Base-by-base conservation (phyloP, 2,329 filamentous ascomycete species). In the Fusarium sp. region DNA sequence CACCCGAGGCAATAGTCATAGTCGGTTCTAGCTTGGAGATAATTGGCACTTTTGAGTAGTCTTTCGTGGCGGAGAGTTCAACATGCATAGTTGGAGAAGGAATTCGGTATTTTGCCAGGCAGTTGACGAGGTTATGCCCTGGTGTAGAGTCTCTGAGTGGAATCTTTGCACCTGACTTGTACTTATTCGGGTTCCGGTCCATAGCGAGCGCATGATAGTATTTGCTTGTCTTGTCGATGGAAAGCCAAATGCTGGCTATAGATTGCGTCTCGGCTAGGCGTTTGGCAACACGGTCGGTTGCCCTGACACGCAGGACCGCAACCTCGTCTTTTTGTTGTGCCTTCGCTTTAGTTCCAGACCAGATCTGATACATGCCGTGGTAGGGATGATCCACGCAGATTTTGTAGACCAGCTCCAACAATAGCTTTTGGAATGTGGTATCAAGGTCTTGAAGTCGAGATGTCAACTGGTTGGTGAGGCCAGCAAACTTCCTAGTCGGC, bases 351-450 rank as follows among this genome's bases (percentile, higher is more conserved):
- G 88, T 90, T 22, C 92, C 91, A 4, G 95, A 93, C 84, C 95
- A 98, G 42, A 99, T 93, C 73, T 98, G 95, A 77, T 99, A 97
- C 90, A 98, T 95, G 49, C 94, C 94, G 77, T 99, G 97, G 78
- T 95, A 97, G 0, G 96, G 97, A 80, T 99, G 96, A 59, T 99
- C 94, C 13, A 88, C 85, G 76, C 95, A 98, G 57, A 99, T 97
- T 10, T 90, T 90, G 74, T 90, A 89, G 6, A 98, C 90, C 18
- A 99, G 82, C 3, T 85, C 84, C 52, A 89, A 88, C 3, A 99
- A 83, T 2, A 95, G 84, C 40, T 84, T 85, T 75, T 99, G 96
- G 75, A 99, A 99, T 17, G 86, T 85, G 2, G 85, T 87, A 2
- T 86, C 80, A 33, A 90, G 87, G 65, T 92, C 88, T 64, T 97